phyloP scores from a whole-genome alignment of 768 basidiomycete species.

The Hygrophoropsis aurantiaca region DNA sequence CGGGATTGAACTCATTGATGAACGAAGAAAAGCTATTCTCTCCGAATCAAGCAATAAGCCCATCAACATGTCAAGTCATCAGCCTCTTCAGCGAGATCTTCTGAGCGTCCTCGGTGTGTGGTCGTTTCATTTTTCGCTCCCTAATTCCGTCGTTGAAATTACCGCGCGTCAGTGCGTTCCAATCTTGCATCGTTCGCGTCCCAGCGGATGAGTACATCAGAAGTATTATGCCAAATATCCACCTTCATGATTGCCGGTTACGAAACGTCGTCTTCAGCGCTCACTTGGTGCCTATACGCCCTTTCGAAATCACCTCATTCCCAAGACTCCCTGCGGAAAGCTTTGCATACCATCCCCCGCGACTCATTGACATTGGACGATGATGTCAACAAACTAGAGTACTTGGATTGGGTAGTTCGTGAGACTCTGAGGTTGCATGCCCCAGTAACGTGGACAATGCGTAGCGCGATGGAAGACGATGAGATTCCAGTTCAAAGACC shows the following conservation, averaged over 20 bases:
- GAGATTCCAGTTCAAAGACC: conserved; percentile 48
- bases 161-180: conserved; percentile 49
- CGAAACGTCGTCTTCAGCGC: conserved; percentile 57
- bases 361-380: conserved; percentile 19
- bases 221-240: conserved; percentile 61
- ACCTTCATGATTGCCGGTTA: conserved; percentile 67
- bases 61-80: conserved; percentile 20
- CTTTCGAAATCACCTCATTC: conserved; percentile 44
- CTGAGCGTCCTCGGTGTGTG: conserved; percentile 56
- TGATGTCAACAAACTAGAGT: conserved; percentile 42
- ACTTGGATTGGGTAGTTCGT: conserved; percentile 62
- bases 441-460: conserved; percentile 60
- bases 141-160: conserved; percentile 1
- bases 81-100: conserved; percentile 39
- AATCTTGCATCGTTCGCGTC: conserved; percentile 45
- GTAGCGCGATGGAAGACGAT: conserved; percentile 48
- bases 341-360: conserved; percentile 33
- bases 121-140: conserved; percentile 8
- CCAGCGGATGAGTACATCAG: conserved; percentile 53
- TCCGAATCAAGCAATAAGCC: no score
- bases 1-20: conserved; percentile 50
- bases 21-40: conserved; percentile 41
- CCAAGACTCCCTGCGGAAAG: conserved; percentile 49
- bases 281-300: conserved; percentile 64
- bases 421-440: conserved; percentile 56